A percentile compares a stretch with the other conserved stretches of the same genome.
Conservation (phyloP, 1,139 yeast species). For the Blastobotrys elegans region DNA sequence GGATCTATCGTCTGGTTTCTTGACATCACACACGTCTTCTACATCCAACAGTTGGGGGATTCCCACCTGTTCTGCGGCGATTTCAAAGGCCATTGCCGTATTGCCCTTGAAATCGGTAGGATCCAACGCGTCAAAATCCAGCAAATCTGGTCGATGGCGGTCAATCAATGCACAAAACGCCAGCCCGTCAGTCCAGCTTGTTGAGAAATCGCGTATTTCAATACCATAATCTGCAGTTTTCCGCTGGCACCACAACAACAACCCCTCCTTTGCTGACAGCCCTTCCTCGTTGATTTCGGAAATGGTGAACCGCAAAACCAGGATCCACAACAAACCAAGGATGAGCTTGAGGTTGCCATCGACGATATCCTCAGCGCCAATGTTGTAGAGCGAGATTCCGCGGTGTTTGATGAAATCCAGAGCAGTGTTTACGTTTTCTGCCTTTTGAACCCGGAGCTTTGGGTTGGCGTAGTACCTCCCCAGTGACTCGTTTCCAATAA, state of each 20-base stretch:
- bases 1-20: slow-evolving; percentile 59
- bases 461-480: slow-evolving; percentile 43
- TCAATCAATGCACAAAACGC: slow-evolving; percentile 46
- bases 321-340: slow-evolving; percentile 63
- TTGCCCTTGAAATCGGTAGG: slow-evolving; percentile 31
- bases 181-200: slow-evolving; percentile 45
- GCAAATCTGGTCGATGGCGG: slow-evolving; percentile 41
- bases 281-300: slow-evolving; percentile 43
- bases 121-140: slow-evolving; percentile 38
- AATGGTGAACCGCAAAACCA: slow-evolving; percentile 49
- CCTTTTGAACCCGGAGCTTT: slow-evolving; percentile 50
- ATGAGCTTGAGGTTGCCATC: slow-evolving; percentile 60
- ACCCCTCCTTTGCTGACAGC: slow-evolving; percentile 41
- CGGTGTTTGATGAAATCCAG: slow-evolving; percentile 51
- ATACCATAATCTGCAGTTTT: slow-evolving; percentile 41
- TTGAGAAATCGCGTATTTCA: slow-evolving; percentile 38
- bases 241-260: slow-evolving; percentile 42
- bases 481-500: slow-evolving; percentile 37
- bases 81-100: slow-evolving; percentile 36
- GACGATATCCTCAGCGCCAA: slow-evolving; percentile 64
- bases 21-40: slow-evolving; percentile 48
- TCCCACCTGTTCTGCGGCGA: slow-evolving; percentile 43
- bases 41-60: slow-evolving; percentile 56
- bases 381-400: slow-evolving; percentile 50
- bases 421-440: slow-evolving; percentile 57